These are phyloP conservation scores for Fusarium marasasianum DNA, from an alignment of 2,329 filamentous ascomycete genomes.

Conservation along the genomic window DNA sequence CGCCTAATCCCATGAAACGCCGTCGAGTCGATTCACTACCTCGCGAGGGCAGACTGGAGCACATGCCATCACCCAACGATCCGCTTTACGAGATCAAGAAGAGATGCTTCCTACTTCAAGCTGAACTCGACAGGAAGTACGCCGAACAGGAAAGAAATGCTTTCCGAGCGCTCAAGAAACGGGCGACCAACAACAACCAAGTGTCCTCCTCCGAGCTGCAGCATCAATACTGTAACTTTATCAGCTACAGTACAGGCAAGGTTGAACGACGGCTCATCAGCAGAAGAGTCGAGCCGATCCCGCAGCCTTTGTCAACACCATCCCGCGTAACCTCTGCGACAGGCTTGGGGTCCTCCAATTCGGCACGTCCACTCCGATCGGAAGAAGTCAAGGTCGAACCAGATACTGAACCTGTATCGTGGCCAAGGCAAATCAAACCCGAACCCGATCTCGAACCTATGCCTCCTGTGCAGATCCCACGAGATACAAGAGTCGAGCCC, in stretches of 20 bases:
- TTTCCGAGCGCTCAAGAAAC: background rate
- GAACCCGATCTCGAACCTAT: background rate
- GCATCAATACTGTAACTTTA: background rate
- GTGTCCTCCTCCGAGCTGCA: background rate
- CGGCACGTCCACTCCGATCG: background rate
- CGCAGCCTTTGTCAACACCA: background rate
- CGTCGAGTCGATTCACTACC: background rate
- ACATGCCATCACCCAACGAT: background rate
- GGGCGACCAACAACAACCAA: background rate
- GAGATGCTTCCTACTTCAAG: background rate
- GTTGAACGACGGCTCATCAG: background rate
- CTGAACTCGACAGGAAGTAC: too few relatives aligned
- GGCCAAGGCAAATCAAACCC: background rate
- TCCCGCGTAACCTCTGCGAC: background rate
- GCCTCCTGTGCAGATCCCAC: background rate
- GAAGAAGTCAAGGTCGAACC: background rate
- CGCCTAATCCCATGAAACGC: background rate
- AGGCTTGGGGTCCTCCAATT: background rate
- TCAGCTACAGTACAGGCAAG: background rate
- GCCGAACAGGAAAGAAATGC: background rate
- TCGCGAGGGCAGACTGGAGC: background rate
- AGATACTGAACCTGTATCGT: background rate
- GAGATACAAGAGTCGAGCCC: background rate
- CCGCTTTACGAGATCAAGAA: too few relatives aligned
- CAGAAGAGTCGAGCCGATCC: background rate